Base-by-base conservation (phyloP, 2,329 filamentous ascomycete species). In the Myotisia sp. region DNA sequence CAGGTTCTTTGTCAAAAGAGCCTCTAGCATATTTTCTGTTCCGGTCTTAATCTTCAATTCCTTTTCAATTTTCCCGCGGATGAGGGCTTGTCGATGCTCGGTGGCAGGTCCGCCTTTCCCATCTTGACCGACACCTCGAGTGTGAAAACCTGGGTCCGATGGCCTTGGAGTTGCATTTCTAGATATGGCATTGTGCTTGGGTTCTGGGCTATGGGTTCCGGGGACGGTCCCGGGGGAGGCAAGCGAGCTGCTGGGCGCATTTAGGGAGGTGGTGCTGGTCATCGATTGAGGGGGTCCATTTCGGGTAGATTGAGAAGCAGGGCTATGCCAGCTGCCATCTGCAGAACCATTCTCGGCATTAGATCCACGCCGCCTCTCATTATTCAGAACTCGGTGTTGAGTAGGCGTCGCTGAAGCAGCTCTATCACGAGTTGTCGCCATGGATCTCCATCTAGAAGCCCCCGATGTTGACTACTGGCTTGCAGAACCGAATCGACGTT, bases 41-140 rank as follows among this genome's bases (percentile, higher is more conserved):
- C 90, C 90, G 49, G 87, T 81, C 58, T 92, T 94, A 54, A 98
- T 95, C 66, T 95, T 95, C 62, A 86, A 77, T 62, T 98, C 92
- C 50, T 92, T 87, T 46, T 85, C 87, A 43, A 98, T 78, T 50
- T 79, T 74, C 47, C 94, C 86, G 49, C 79, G 77, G 42, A 94
- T 69, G 33, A 73, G 67, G 14, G 76, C 71, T 48, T 93, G 74
- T 26, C 75, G 71, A 56, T 84, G 76, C 54, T 92, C 84, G 9
- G 75, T 68, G 6, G 67, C 68, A 42, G 46, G 63, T 45, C 49
- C 58, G 39, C 74, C 71, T 34, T 76, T 73, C 36, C 79, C 76
- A 18, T 66, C 59, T 20, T 58, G 59, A 49, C 65, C 51, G 44
- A 53, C 55, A 4, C 50, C 49, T 42, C 53, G 42, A 37, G 50